Percentiles rank a stretch among this genome's conserved stretches.
phyloP scores from a whole-genome alignment of 805 yeast species.

The Cyberlindnera maritima region DNA sequence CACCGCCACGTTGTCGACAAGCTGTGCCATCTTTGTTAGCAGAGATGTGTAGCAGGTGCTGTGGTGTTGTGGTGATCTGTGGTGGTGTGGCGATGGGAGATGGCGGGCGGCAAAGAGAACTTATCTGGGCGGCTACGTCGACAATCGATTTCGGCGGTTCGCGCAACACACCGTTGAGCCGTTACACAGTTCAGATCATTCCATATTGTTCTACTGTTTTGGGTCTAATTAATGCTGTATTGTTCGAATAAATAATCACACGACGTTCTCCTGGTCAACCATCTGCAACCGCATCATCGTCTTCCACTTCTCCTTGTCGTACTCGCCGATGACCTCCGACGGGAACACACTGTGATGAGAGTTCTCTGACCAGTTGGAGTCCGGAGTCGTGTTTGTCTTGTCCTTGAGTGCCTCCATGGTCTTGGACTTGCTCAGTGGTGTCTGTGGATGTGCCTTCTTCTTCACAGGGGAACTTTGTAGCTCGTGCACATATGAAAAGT shows the following conservation, averaged over 20 bases:
- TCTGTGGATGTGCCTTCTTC: slow-evolving; percentile 7
- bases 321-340: slow-evolving; percentile 58
- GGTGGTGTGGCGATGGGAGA: neutral
- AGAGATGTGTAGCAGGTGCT: no score
- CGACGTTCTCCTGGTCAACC: slow-evolving; percentile 6
- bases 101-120: neutral
- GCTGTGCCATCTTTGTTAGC: slow-evolving; percentile 14
- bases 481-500: slow-evolving; percentile 27
- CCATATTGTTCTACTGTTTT: neutral
- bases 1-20: slow-evolving; percentile 73
- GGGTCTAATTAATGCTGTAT: neutral
- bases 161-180: neutral
- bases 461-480: slow-evolving; percentile 24
- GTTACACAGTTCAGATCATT: neutral
- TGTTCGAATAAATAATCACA: neutral
- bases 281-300: slow-evolving; percentile 41
- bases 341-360: slow-evolving; percentile 43
- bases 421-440: slow-evolving; percentile 13
- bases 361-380: slow-evolving; percentile 37
- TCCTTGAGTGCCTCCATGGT: slow-evolving; percentile 26
- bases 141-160: neutral
- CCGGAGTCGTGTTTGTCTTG: slow-evolving; percentile 27
- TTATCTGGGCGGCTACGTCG: slow-evolving; percentile 1
- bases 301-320: slow-evolving; percentile 65
- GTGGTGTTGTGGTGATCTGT: neutral